Percentiles rank a stretch among this genome's conserved stretches.
Conservation (phyloP, 163 green algal species). For the Chlamydomonas reinhardtii region DNA sequence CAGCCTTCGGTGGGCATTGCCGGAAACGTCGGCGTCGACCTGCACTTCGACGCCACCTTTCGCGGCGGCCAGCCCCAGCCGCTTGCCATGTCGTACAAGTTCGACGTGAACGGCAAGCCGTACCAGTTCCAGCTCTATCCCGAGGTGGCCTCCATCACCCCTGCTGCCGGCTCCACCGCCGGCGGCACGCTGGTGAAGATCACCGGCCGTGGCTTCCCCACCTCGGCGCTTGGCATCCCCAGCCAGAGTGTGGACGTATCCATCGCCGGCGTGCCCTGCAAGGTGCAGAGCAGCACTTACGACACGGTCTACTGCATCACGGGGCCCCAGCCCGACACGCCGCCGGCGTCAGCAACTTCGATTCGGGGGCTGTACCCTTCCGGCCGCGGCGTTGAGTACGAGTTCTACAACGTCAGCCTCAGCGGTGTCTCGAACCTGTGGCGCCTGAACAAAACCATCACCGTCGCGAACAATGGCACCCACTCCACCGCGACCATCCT, state of each 20-base stretch:
- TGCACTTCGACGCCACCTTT: constrained; percentile 54
- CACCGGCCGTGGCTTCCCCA: constrained; percentile 52
- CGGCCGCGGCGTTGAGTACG: constrained; percentile 45
- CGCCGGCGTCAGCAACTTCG: background rate
- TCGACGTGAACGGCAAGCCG: constrained; percentile 28
- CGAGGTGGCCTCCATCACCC: constrained; percentile 39
- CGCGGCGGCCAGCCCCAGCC: background rate
- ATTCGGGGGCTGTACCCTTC: constrained; percentile 26
- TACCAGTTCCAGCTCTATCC: constrained; percentile 62
- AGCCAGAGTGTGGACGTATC: constrained; percentile 8
- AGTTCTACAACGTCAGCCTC: constrained; percentile 39
- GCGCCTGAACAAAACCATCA: constrained; percentile 33
- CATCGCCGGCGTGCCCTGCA: constrained; percentile 33
- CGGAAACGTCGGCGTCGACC: constrained; percentile 29
- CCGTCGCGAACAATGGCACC: background rate
- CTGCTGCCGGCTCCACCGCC: constrained; percentile 25
- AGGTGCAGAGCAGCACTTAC: constrained; percentile 44
- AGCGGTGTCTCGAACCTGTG: background rate
- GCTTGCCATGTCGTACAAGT: background rate
- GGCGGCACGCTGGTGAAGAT: constrained; percentile 62
- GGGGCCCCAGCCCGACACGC: constrained; percentile 4
- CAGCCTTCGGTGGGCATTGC: constrained; percentile 48
- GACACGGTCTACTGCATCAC: constrained; percentile 32
- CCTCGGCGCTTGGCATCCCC: background rate
- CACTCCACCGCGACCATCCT: background rate